Conservation (phyloP, 306 rosid species). For the Castanea mollissima region DNA sequence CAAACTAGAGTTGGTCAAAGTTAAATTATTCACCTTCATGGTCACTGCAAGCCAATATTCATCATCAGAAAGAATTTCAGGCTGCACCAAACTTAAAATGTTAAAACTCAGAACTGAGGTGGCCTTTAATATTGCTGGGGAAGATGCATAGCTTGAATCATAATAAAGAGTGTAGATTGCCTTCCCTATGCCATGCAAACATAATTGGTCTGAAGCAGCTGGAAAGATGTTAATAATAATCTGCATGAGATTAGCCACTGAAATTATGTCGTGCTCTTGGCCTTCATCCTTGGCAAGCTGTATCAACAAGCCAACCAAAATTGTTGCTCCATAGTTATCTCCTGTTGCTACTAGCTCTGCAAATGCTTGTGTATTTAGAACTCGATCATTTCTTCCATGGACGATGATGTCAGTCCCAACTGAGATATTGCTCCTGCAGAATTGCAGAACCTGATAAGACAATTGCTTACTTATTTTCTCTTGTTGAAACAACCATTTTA, state of each 20-base stretch:
- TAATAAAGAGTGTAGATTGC: constrained; percentile 44
- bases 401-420: constrained; percentile 31
- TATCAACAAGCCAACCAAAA: constrained; percentile 59
- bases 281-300: constrained; percentile 57
- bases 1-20: background rate
- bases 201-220: constrained; percentile 59
- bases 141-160: constrained; percentile 32
- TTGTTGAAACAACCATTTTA: constrained; percentile 94
- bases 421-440: constrained; percentile 51
- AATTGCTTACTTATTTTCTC: constrained; percentile 52
- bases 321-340: constrained; percentile 64
- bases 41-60: constrained; percentile 67
- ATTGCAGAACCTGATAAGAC: constrained; percentile 65
- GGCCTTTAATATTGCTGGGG: constrained; percentile 38
- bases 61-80: constrained; percentile 58
- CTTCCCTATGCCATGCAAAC: constrained; percentile 55
- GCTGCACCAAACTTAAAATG: constrained; percentile 51
- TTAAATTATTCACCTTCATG: constrained; percentile 50
- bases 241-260: constrained; percentile 49
- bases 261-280: constrained; percentile 53
- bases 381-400: constrained; percentile 33
- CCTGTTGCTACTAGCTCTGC: constrained; percentile 67
- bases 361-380: constrained; percentile 47
- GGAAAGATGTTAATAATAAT: constrained; percentile 49
- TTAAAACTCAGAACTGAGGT: constrained; percentile 51